Conservation (phyloP, 441 rosid species). For the Erodium texanum region DNA sequence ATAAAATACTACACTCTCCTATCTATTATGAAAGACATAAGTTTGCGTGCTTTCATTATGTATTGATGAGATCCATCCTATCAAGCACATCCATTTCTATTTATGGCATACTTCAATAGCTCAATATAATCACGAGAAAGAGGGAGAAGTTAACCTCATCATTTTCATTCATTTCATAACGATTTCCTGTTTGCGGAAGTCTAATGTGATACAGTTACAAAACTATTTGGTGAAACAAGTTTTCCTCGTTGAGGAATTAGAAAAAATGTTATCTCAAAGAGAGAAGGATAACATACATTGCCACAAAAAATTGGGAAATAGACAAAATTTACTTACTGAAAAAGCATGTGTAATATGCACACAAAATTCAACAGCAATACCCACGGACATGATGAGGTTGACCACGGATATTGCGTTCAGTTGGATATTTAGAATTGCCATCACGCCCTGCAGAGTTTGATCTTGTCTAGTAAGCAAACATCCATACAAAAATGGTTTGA, state of each 20-base stretch:
- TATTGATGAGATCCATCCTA: background rate
- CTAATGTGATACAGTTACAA: background rate
- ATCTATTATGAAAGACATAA: background rate
- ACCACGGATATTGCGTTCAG: conserved; percentile 93
- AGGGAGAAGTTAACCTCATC: background rate
- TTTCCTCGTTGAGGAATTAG: background rate
- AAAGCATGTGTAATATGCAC: conserved; percentile 96
- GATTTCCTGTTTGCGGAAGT: background rate
- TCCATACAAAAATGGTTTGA: background rate
- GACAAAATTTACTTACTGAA: conserved; percentile 43
- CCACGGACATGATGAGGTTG: conserved; percentile 95
- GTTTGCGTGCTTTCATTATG: background rate
- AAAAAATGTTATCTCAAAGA: background rate
- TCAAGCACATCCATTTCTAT: background rate
- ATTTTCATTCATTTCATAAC: conserved; percentile 9
- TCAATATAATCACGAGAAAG: background rate
- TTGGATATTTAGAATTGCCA: conserved; percentile 85
- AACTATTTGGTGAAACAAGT: background rate
- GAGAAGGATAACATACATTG: background rate
- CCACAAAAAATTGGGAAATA: background rate
- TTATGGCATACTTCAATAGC: background rate
- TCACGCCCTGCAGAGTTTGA: conserved; percentile 66
- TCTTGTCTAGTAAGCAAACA: conserved; percentile 16
- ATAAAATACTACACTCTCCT: background rate
- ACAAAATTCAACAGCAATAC: conserved; percentile 94